Evolutionary conservation across 176 grass and related monocot species (phyloP).

Genomic region (Cenchrus purpureus): DNA sequence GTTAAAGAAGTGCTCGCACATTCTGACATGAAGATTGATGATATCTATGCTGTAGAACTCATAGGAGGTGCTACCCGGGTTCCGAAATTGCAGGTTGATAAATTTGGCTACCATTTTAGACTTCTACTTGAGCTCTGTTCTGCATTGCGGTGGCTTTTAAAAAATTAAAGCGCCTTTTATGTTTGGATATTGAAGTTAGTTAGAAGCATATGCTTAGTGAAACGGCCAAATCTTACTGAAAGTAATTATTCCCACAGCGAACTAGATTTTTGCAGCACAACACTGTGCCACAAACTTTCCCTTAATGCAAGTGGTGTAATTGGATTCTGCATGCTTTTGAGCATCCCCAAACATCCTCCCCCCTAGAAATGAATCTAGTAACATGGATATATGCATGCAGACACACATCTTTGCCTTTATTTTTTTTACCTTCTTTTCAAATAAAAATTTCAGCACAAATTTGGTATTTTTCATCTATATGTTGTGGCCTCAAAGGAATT

Average conservation of each 20-base stretch:
- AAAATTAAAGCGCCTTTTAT: not conserved
- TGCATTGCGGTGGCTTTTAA: not conserved
- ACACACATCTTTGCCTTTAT: not conserved
- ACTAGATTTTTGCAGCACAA: not conserved
- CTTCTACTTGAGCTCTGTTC: not conserved
- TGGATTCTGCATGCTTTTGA: not conserved
- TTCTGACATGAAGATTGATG: conserved; percentile 85
- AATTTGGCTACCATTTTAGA: conserved; percentile 19
- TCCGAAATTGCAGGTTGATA: conserved; percentile 88
- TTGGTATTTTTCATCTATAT: not conserved
- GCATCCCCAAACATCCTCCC: not conserved
- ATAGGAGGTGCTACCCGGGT: conserved; percentile 97
- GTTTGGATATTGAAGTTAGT: not conserved
- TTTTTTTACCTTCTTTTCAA: not conserved
- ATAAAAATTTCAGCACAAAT: not conserved
- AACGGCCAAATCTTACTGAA: not conserved
- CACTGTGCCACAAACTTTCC: not conserved
- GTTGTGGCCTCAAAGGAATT: conserved; percentile 1
- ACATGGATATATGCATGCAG: not conserved
- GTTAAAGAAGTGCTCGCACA: conserved; percentile 79
- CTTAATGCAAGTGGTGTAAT: conserved; percentile 7
- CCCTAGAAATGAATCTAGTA: not conserved
- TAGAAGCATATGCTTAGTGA: not conserved
- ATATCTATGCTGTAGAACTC: conserved; percentile 93
- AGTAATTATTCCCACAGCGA: not conserved